Evolutionary conservation across 768 basidiomycete species (phyloP).

Genomic region (Phlegmacium glaucopus): DNA sequence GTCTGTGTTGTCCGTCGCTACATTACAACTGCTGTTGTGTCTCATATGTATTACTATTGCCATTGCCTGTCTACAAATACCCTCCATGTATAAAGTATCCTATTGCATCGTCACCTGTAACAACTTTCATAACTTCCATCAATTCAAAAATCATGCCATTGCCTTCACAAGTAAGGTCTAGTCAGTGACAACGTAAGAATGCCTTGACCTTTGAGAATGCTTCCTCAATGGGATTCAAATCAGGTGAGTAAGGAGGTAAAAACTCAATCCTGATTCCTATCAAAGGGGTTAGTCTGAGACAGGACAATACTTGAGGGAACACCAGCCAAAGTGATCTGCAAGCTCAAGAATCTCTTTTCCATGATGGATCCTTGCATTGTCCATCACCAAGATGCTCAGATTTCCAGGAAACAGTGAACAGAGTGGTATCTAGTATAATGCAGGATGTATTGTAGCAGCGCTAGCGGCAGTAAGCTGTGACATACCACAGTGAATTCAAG

Average conservation of each 20-base stretch:
- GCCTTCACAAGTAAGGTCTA: constrained; percentile 5
- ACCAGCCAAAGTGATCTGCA: constrained; percentile 8
- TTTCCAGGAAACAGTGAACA: constrained; percentile 21
- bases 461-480: constrained; percentile 15
- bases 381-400: constrained; percentile 28
- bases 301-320: too few species aligned
- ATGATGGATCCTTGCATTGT: constrained; percentile 31
- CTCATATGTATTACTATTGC: too few species aligned
- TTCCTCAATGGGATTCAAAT: constrained; percentile 38
- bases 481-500: constrained; percentile 6
- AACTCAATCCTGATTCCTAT: constrained; percentile 25
- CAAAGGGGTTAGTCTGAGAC: too few species aligned
- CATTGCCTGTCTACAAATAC: constrained; percentile 14
- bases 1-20: too few species aligned
- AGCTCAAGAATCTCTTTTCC: constrained; percentile 23
- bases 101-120: constrained; percentile 23
- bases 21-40: too few species aligned
- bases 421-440: constrained; percentile 12
- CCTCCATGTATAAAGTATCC: constrained; percentile 32
- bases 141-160: constrained; percentile 25
- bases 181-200: constrained; percentile 16
- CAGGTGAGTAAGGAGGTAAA: constrained; percentile 37
- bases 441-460: too few species aligned
- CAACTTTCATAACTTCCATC: constrained; percentile 21
- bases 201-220: constrained; percentile 35